phyloP scores from a whole-genome alignment of 352 stramenopile species.

The Phytopythium oedochilum region DNA sequence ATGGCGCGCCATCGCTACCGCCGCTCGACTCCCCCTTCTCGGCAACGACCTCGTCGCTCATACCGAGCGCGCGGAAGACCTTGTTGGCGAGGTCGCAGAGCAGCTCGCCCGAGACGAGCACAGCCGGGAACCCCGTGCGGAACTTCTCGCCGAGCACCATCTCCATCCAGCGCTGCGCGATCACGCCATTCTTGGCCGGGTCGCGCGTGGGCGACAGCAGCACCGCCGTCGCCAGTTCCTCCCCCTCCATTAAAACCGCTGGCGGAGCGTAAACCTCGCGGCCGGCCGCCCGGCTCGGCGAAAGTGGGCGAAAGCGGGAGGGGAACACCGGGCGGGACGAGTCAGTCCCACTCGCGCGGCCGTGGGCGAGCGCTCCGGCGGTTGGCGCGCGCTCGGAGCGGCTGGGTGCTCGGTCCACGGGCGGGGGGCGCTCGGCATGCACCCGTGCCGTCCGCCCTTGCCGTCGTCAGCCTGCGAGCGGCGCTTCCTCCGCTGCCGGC shows the following conservation, averaged over 20 bases:
- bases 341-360: background rate
- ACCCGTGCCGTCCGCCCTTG: background rate
- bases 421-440: slow-evolving; percentile 8
- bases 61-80: slow-evolving; percentile 71
- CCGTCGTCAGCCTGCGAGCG: background rate
- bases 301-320: background rate
- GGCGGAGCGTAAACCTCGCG: too few relatives aligned
- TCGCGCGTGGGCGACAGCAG: slow-evolving; percentile 33
- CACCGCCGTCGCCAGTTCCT: slow-evolving; percentile 23
- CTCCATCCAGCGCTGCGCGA: slow-evolving; percentile 83
- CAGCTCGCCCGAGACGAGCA: slow-evolving; percentile 54
- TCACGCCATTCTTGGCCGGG: slow-evolving; percentile 48
- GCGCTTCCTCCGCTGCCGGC: background rate
- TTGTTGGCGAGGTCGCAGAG: slow-evolving; percentile 72
- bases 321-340: background rate
- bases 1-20: background rate
- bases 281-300: too few relatives aligned
- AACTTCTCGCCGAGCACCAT: slow-evolving; percentile 86
- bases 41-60: slow-evolving; percentile 48
- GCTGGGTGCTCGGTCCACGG: background rate
- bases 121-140: slow-evolving; percentile 31
- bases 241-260: slow-evolving; percentile 17
- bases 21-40: background rate
- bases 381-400: background rate
- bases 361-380: background rate